A percentile compares a stretch with the other conserved stretches of the same genome.
phyloP scores from a whole-genome alignment of 1,284 basidiomycete species.

The Salmacisia buchloeana region DNA sequence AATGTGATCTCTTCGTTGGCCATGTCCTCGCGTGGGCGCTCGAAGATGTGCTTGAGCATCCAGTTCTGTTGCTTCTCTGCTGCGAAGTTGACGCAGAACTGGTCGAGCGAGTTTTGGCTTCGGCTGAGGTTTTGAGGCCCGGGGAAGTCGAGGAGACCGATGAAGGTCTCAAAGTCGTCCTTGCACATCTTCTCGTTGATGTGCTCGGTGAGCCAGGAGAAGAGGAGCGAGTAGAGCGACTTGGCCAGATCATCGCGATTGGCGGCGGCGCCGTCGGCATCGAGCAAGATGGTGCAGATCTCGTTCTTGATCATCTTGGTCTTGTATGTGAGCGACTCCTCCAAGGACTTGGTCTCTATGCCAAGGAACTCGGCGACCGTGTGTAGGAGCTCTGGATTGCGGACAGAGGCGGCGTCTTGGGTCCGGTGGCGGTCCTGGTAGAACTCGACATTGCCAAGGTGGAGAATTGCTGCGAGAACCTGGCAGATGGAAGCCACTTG shows the following conservation, averaged over 20 bases:
- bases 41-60: constrained; percentile 73
- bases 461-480: constrained; percentile 85
- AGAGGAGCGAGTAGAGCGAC: constrained; percentile 86
- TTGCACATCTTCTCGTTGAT: constrained; percentile 76
- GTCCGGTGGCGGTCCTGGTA: constrained; percentile 51
- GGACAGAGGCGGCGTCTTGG: constrained; percentile 41
- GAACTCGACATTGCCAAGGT: constrained; percentile 93
- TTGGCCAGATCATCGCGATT: constrained; percentile 91
- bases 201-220: constrained; percentile 93
- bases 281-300: constrained; percentile 89
- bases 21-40: constrained; percentile 73
- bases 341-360: constrained; percentile 67
- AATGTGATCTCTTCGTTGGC: constrained; percentile 72
- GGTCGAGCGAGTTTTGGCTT: constrained; percentile 78
- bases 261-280: constrained; percentile 82
- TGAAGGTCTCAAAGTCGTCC: constrained; percentile 62
- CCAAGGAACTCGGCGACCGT: constrained; percentile 88
- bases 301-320: constrained; percentile 89
- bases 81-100: constrained; percentile 93
- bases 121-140: constrained; percentile 64
- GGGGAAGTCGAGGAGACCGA: constrained; percentile 91
- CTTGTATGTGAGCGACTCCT: constrained; percentile 81
- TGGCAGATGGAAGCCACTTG: constrained; percentile 92
- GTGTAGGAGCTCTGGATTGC: constrained; percentile 62
- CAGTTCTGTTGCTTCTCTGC: constrained; percentile 84